A percentile compares a stretch with the other conserved stretches of the same genome.
Evolutionary conservation across 2,329 filamentous ascomycete species (phyloP).

Genomic region (Albophoma yamanashiensis): DNA sequence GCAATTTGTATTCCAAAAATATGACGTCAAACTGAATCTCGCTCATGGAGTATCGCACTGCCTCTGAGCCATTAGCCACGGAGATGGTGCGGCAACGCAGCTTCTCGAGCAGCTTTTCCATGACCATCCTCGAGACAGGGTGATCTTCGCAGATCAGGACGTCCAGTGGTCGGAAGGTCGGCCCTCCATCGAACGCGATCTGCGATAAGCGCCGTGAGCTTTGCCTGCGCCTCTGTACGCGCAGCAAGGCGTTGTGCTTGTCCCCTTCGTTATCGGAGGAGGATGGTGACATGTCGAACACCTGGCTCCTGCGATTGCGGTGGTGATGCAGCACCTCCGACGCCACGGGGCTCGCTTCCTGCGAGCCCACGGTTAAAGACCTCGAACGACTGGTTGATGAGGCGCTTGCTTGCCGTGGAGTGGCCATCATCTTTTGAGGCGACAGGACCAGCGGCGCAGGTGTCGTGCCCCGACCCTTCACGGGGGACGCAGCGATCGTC

Average conservation of each 20-base stretch:
- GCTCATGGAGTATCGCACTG: conserved; percentile 85
- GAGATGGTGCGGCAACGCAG: conserved; percentile 89
- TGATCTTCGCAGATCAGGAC: conserved; percentile 97
- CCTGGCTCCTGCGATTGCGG: conserved; percentile 84
- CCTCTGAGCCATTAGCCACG: conserved; percentile 81
- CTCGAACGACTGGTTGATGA: conserved; percentile 61
- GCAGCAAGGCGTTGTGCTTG: conserved; percentile 78
- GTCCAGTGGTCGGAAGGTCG: conserved; percentile 81
- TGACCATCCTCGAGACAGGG: conserved; percentile 93
- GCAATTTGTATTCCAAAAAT: conserved; percentile 93
- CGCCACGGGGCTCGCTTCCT: conserved; percentile 72
- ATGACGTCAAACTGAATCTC: conserved; percentile 99
- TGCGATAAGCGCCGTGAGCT: conserved; percentile 91
- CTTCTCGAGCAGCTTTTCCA: conserved; percentile 96
- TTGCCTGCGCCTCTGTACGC: conserved; percentile 88
- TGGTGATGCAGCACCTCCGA: conserved; percentile 64
- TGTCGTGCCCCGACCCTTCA: conserved; percentile 42
- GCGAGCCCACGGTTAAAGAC: conserved; percentile 87
- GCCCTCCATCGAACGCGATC: conserved; percentile 74
- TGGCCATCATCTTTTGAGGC: conserved; percentile 52
- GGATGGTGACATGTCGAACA: conserved; percentile 92
- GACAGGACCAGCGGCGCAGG: conserved; percentile 42
- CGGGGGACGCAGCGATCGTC: conserved; percentile 41
- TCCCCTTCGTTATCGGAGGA: conserved; percentile 96
- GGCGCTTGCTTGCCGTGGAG: conserved; percentile 49